A percentile compares a stretch with the other conserved stretches of the same genome.
Conservation (phyloP, 106 monocot species). For the Chionographis japonica region DNA sequence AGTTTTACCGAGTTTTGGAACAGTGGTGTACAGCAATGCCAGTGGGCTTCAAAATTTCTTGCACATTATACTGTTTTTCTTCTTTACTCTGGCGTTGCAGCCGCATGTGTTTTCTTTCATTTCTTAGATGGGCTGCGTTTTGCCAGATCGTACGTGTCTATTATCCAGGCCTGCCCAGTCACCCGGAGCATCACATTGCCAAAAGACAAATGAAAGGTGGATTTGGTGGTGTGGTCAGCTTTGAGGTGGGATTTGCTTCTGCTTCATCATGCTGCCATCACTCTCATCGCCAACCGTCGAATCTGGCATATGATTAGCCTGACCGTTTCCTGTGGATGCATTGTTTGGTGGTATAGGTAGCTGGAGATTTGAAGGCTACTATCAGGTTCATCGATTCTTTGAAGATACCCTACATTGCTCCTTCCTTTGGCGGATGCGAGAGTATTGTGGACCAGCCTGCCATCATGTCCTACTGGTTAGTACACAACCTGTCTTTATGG, state of each 20-base stretch:
- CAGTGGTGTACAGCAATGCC: too few relatives aligned
- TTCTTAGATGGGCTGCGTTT: too few relatives aligned
- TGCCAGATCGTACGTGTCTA: constrained; percentile 76
- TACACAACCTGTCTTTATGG: neutral
- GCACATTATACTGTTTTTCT: too few relatives aligned
- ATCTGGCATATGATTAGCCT: neutral
- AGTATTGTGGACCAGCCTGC: constrained; percentile 80
- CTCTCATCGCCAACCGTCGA: neutral
- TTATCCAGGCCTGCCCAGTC: constrained; percentile 74
- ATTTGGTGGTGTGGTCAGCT: constrained; percentile 82
- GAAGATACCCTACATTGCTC: constrained; percentile 73
- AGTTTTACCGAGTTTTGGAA: too few relatives aligned
- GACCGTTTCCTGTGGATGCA: neutral
- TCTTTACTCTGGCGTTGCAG: too few relatives aligned
- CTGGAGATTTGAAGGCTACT: constrained; percentile 46
- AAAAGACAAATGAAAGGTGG: constrained; percentile 73
- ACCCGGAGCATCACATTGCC: constrained; percentile 84
- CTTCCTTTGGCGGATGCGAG: constrained; percentile 82
- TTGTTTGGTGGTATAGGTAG: constrained; percentile 39
- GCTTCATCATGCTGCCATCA: too few relatives aligned
- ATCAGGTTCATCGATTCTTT: constrained; percentile 64
- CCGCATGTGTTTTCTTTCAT: too few relatives aligned
- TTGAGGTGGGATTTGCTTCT: constrained; percentile 59
- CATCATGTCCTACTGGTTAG: constrained; percentile 84
- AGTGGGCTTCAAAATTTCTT: too few relatives aligned